Percentiles rank a stretch among this genome's conserved stretches.
phyloP scores from a whole-genome alignment of 208 protist species.

The Entamoeba dispar region DNA sequence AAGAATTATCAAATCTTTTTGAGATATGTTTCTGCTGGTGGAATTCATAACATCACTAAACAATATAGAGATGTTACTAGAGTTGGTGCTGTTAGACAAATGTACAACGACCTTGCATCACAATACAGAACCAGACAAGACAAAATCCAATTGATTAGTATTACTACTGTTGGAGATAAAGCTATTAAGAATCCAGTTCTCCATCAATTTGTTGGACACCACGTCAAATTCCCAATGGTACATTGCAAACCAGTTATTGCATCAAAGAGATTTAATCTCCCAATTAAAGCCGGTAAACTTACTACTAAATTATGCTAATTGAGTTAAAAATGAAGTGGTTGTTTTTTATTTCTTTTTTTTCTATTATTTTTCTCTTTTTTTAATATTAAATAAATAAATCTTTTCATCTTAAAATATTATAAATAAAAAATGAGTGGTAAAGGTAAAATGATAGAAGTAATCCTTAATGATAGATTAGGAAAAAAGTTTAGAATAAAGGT shows the following conservation, averaged over 20 bases:
- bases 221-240: not conserved
- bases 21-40: too few relatives aligned
- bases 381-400: too few relatives aligned
- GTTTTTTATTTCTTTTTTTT: not conserved
- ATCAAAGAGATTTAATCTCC: not conserved
- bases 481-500: slow-evolving; percentile 1
- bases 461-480: slow-evolving; percentile 5
- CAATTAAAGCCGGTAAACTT: not conserved
- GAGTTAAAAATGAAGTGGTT: not conserved
- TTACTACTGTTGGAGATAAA: not conserved
- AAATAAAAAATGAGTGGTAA: not conserved
- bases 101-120: too few relatives aligned
- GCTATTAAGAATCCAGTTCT: not conserved
- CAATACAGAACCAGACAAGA: not conserved
- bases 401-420: too few relatives aligned
- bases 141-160: not conserved
- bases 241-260: not conserved
- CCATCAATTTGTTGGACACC: not conserved
- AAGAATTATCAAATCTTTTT: too few relatives aligned
- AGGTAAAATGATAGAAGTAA: not conserved
- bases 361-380: too few relatives aligned
- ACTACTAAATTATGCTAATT: not conserved
- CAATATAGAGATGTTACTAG: too few relatives aligned
- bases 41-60: too few relatives aligned
- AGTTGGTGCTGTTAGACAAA: too few relatives aligned